Evolutionary conservation across 2,329 filamentous ascomycete genomes (phyloP), one percentile per base, ranked within the genome.

Genomic region (Zymoseptoria ardabiliae): DNA sequence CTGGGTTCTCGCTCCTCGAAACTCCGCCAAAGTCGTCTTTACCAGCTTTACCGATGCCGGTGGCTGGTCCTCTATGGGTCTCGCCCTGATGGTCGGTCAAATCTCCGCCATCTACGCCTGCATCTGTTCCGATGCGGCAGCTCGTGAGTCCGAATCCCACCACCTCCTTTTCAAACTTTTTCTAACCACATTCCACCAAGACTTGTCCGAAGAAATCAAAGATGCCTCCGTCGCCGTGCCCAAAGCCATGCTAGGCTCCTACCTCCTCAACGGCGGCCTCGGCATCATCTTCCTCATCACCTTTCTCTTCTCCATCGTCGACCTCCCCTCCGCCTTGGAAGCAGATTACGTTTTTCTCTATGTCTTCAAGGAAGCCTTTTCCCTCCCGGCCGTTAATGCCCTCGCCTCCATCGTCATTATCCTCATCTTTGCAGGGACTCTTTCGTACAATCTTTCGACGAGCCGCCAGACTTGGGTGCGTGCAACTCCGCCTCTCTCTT

Each of bases 1-100:
- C 10, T 69, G 66, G 65, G 68, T 68, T 3, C 61, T 71, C 8
- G 64, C 68, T 4, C 70, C 70, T 4, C 63, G 68, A 5, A 65
- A 64, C 5, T 55, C 63, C n/a, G 64, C 65, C 7, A 64, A 45
- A 56, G 61, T 68, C 2, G 75, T 75, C 1, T 76, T 76, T 58
- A 71, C 70, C 1, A 60, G 72, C 7, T 75, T 76, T 59, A 65
- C 70, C n/a, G 74, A 73, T 50, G 58, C 63, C 2, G 76, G 74
- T 1, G 73, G 74, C 1, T 78, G 75, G 76, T 60, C 66, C 8
- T 66, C 61, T n/a, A 69, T 63, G 45, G 69, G 69, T 4, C 57
- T 70, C 2, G 64, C 69, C 13, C 56, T 69, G 11, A 68, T 73
- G 68, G 69, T 73, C 22, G 71, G 71, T 8, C 70, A 72, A 53